These are phyloP conservation scores for Heterobasidion occidentale DNA, from an alignment of 1,284 basidiomycete genomes.

Conservation along the genomic window DNA sequence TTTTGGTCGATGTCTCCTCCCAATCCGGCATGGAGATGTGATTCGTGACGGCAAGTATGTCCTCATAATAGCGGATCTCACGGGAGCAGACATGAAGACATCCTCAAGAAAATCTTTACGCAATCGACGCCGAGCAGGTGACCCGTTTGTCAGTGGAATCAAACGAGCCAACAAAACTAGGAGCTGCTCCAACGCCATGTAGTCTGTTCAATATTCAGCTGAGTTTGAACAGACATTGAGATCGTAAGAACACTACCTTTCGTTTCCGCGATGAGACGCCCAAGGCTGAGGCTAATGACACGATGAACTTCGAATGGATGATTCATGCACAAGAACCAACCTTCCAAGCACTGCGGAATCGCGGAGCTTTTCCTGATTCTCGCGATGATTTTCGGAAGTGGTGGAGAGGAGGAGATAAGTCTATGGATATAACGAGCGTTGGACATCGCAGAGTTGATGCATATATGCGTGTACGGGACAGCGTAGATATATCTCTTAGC, in stretches of 20 bases:
- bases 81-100: constrained; percentile 29
- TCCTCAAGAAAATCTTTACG: constrained; percentile 40
- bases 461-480: constrained; percentile 6
- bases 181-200: constrained; percentile 46
- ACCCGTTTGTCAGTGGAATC: constrained; percentile 35
- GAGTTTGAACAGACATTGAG: background rate
- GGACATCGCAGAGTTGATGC: background rate
- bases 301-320: background rate
- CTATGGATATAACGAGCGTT: constrained; percentile 4
- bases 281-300: constrained; percentile 18
- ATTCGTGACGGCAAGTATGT: constrained; percentile 36
- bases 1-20: constrained; percentile 40
- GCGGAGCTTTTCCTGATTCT: constrained; percentile 22
- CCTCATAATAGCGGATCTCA: constrained; percentile 17
- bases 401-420: constrained; percentile 24
- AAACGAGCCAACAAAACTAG: constrained; percentile 48
- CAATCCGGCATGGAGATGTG: constrained; percentile 36
- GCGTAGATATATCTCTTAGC: background rate
- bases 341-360: constrained; percentile 19
- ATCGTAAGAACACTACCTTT: constrained; percentile 16
- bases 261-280: constrained; percentile 22
- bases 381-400: constrained; percentile 17
- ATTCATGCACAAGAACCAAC: constrained; percentile 10
- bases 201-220: constrained; percentile 30
- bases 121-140: constrained; percentile 24